Conservation (phyloP, 2,329 filamentous ascomycete genomes). For the Exophiala sideris region DNA sequence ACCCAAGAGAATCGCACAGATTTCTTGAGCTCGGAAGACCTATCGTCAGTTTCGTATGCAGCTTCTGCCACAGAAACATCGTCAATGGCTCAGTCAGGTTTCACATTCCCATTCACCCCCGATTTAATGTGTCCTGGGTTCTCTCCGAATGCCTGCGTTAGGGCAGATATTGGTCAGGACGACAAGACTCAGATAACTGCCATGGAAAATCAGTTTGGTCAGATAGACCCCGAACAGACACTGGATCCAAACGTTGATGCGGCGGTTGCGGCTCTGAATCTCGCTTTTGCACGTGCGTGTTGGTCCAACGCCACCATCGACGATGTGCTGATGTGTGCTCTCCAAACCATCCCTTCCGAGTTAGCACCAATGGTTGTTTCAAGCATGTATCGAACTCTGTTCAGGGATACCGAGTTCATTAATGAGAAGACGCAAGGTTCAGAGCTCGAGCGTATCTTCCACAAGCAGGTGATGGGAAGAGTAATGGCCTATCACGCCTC, state of each 20-base stretch:
- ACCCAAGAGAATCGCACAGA: slow-evolving; percentile 43
- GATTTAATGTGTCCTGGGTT: slow-evolving; percentile 39
- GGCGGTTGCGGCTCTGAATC: slow-evolving; percentile 60
- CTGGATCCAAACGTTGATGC: slow-evolving; percentile 42
- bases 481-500: slow-evolving; percentile 50
- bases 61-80: slow-evolving; percentile 14
- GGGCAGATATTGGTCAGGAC: slow-evolving; percentile 38
- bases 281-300: slow-evolving; percentile 50
- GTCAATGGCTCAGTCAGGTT: slow-evolving; percentile 69
- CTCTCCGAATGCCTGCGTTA: slow-evolving; percentile 44
- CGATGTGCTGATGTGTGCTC: slow-evolving; percentile 65
- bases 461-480: slow-evolving; percentile 69
- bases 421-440: slow-evolving; percentile 38
- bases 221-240: slow-evolving; percentile 1
- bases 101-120: slow-evolving; percentile 60
- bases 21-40: slow-evolving; percentile 64
- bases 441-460: slow-evolving; percentile 71
- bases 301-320: slow-evolving; percentile 56
- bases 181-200: slow-evolving; percentile 38
- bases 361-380: slow-evolving; percentile 60
- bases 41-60: slow-evolving; percentile 20
- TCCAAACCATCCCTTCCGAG: slow-evolving; percentile 51
- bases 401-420: slow-evolving; percentile 76
- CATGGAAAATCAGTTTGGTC: slow-evolving; percentile 36
- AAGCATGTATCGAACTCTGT: slow-evolving; percentile 66